Evolutionary conservation across 305 asterid species (phyloP).

Genomic region (Solanum hybrid): DNA sequence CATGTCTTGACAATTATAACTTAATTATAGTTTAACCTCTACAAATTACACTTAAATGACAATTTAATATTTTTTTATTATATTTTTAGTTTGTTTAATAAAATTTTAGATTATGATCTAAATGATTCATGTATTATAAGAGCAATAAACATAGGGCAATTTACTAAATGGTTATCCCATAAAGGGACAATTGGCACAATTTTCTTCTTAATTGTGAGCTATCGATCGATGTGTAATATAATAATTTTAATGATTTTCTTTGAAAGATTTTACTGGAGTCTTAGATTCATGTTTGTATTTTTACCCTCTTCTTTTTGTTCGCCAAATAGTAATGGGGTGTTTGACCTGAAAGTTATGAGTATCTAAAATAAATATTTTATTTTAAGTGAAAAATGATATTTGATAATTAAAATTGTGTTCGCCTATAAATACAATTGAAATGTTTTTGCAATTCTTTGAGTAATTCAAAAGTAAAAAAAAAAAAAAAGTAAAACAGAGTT

Average conservation of each 20-base stretch:
- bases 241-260: no score
- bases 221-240: no score
- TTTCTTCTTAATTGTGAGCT: background rate
- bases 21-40: background rate
- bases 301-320: background rate
- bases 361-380: background rate
- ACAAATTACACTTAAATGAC: no score
- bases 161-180: background rate
- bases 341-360: background rate
- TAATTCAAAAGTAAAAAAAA: background rate
- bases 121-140: background rate
- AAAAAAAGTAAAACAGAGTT: background rate
- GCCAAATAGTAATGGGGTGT: background rate
- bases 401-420: no score
- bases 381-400: background rate
- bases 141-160: background rate
- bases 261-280: no score
- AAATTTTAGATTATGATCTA: background rate
- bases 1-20: no score
- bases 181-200: background rate
- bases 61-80: no score
- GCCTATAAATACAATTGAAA: background rate
- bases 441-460: background rate
- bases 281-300: no score
- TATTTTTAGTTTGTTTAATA: no score